Evolutionary conservation across 2,329 filamentous ascomycete genomes (phyloP), one percentile per base, ranked within the genome.

Genomic region (Ophiostoma triangulosporum): DNA sequence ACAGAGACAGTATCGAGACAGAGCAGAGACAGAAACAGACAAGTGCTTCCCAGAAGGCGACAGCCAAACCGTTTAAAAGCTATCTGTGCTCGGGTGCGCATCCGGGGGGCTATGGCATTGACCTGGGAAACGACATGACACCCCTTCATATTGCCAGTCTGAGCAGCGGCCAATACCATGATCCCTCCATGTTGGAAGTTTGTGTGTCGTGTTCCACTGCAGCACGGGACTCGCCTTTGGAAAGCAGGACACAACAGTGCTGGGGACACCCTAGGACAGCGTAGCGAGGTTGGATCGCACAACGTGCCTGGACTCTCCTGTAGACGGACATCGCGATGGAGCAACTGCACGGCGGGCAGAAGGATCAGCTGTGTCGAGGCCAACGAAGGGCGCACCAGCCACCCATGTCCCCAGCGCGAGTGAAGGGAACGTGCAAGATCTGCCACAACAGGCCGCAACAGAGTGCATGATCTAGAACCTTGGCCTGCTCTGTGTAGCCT

Each of bases 381-480:
- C 35, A 17, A 9, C 24, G 38, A 17, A 7, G 43, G 26, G 26
- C 17, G 35, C 26, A 31, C n/a, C n/a, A n/a, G n/a, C n/a, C n/a
- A n/a, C 43, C 15, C 43, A 29, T 29, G 11, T 43, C 26, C 27
- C 35, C 48, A 45, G 27, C 14, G 11, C 5, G 3, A 17, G 31
- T 11, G n/a, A 43, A 48, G 31, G 11, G 27, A 51, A 20, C 27
- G 51, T 50, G 57, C 54, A 35, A 60, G 56, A 60, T 60, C 58
- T 60, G 48, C 51, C 43, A 15, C 52, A 50, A 31, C 20, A 31
- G 40, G 29, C 38, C n/a, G 31, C 50, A 43, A 43, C 26, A 43
- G 11, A 53, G 56, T 59, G 57, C 60, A 58, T 58, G 55, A 60
- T 61, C 59, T 57, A 49, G 50, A 57, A 56, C 48, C 32, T 48